A percentile compares a stretch with the other conserved stretches of the same genome.
Evolutionary conservation across 768 basidiomycete species (phyloP).

Genomic region (Stropharia rugosoannulata): DNA sequence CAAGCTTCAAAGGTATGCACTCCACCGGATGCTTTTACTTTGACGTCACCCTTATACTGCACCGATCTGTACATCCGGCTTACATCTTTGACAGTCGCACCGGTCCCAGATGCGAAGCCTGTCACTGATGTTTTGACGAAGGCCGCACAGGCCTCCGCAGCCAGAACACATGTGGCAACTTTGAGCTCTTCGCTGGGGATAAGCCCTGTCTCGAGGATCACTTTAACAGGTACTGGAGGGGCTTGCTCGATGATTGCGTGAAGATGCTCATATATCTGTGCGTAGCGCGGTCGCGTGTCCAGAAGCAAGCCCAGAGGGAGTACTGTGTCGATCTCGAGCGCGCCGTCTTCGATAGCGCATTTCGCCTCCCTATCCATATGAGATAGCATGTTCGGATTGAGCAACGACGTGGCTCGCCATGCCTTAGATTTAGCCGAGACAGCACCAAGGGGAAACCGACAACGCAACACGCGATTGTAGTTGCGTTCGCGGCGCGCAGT

Average conservation of each 20-base stretch:
- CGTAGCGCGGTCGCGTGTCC: conserved; percentile 31
- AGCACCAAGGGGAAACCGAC: conserved; percentile 52
- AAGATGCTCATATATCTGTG: conserved; percentile 38
- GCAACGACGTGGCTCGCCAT: conserved; percentile 30
- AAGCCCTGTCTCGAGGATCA: conserved; percentile 52
- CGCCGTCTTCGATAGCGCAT: conserved; percentile 45
- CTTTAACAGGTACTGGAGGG: conserved; percentile 38
- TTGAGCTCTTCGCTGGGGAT: conserved; percentile 41
- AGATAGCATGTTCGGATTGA: background rate
- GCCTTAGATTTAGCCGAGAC: conserved; percentile 40
- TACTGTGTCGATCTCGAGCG: conserved; percentile 52
- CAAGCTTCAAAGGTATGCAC: conserved; percentile 46
- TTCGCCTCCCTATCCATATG: conserved; percentile 37
- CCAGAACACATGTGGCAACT: conserved; percentile 43
- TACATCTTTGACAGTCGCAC: conserved; percentile 45
- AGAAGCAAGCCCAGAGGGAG: conserved; percentile 48
- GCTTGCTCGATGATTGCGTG: conserved; percentile 34
- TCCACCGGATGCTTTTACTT: conserved; percentile 53
- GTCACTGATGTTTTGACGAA: conserved; percentile 60
- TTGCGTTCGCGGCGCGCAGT: conserved; percentile 34
- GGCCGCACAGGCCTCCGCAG: conserved; percentile 48
- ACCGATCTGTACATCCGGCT: conserved; percentile 41
- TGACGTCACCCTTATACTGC: conserved; percentile 28
- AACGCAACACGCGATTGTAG: conserved; percentile 43
- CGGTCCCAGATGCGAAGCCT: conserved; percentile 44